These are phyloP conservation scores for Backusella circina DNA, from an alignment of 192 early-diverging fungal species.

Conservation along the genomic window DNA sequence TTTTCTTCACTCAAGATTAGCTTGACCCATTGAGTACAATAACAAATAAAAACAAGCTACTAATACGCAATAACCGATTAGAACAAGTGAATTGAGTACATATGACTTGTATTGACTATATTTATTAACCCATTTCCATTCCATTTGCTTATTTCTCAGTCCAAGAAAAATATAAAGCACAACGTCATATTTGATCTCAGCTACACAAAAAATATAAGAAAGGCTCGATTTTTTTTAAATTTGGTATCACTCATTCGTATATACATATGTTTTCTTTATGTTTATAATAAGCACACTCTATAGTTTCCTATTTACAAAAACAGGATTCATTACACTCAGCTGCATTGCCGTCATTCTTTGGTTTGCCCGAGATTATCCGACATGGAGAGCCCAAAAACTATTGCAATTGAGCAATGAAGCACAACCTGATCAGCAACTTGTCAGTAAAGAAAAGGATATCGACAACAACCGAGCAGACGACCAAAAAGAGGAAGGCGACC, in stretches of 20 bases:
- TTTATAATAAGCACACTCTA: background rate
- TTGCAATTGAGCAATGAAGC: background rate
- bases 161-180: background rate
- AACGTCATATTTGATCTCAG: constrained; percentile 5
- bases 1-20: too few species aligned
- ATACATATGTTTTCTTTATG: background rate
- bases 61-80: too few species aligned
- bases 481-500: background rate
- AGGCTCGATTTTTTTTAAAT: background rate
- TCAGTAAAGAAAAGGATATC: background rate
- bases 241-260: background rate
- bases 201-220: background rate
- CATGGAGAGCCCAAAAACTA: background rate
- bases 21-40: too few species aligned
- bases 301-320: background rate
- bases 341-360: background rate
- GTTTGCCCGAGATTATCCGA: background rate
- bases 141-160: too few species aligned
- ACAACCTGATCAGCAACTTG: background rate
- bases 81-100: too few species aligned
- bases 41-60: too few species aligned
- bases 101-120: too few species aligned
- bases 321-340: background rate
- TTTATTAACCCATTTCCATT: too few species aligned
- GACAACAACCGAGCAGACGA: background rate